phyloP scores from a whole-genome alignment of 768 basidiomycete genomes.

The Collybiopsis confluens region DNA sequence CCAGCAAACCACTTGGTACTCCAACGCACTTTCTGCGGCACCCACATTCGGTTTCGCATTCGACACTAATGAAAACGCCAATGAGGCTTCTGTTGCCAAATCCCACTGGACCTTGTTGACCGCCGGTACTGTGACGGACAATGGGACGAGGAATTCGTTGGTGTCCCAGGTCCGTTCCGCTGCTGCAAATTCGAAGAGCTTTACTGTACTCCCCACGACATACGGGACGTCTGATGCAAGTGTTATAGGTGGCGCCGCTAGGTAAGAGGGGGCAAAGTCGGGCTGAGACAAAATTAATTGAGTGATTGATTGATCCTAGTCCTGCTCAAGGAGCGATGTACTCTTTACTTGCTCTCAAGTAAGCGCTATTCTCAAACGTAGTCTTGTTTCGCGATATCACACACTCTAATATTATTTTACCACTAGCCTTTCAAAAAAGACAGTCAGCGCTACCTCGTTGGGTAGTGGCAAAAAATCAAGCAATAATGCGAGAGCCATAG shows the following conservation, averaged over 20 bases:
- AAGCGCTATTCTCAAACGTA: no score
- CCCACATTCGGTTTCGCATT: not conserved
- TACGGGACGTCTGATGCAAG: slow-evolving; percentile 20
- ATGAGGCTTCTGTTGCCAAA: not conserved
- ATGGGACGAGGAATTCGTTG: slow-evolving; percentile 31
- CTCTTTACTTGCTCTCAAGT: slow-evolving; percentile 18
- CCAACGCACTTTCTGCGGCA: no score
- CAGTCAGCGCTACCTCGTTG: not conserved
- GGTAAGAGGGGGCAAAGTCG: slow-evolving; percentile 2
- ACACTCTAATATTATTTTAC: not conserved
- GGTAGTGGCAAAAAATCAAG: not conserved
- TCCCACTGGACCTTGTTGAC: slow-evolving; percentile 49
- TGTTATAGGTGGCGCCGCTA: slow-evolving; percentile 14
- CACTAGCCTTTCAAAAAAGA: not conserved
- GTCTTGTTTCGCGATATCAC: no score
- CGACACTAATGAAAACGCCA: no score
- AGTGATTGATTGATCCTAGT: slow-evolving; percentile 18
- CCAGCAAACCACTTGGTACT: no score
- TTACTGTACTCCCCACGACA: slow-evolving; percentile 19
- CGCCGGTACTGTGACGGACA: slow-evolving; percentile 36
- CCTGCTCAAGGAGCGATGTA: slow-evolving; percentile 31
- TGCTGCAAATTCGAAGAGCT: slow-evolving; percentile 10
- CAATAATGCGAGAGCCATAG: slow-evolving; percentile 4
- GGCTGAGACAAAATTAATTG: no score
- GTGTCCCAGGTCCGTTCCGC: slow-evolving; percentile 25